These are phyloP conservation scores for Brassica hybrid DNA, from an alignment of 441 rosid genomes.

Conservation along the genomic window DNA sequence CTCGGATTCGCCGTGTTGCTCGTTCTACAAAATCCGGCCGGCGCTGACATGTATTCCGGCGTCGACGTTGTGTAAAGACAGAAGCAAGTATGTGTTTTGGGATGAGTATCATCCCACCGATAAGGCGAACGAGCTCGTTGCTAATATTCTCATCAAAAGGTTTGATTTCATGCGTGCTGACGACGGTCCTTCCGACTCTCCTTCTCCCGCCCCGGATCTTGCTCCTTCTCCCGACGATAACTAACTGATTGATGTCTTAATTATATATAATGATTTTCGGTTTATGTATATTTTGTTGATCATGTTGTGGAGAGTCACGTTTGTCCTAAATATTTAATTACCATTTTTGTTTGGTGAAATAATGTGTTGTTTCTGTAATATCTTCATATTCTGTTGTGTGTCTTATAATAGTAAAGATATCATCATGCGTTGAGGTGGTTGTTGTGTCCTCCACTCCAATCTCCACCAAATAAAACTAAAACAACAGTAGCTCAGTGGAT, in stretches of 20 bases:
- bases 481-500: not conserved
- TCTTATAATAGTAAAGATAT: constrained; percentile 26
- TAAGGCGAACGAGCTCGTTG: constrained; percentile 76
- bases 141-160: constrained; percentile 74
- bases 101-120: constrained; percentile 98
- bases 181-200: constrained; percentile 26
- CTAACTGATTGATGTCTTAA: not conserved
- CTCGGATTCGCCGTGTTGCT: constrained; percentile 92
- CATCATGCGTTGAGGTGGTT: constrained; percentile 23
- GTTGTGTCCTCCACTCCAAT: constrained; percentile 38
- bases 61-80: constrained; percentile 77
- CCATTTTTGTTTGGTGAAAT: not conserved
- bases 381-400: not conserved
- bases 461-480: too few species aligned
- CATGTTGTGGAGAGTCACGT: constrained; percentile 23
- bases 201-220: too few species aligned
- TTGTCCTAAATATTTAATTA: constrained; percentile 3
- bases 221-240: constrained; percentile 10
- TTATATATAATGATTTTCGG: not conserved
- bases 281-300: constrained; percentile 26
- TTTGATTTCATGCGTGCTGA: constrained; percentile 54
- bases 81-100: constrained; percentile 81
- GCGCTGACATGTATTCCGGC: constrained; percentile 86
- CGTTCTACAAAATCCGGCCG: constrained; percentile 78
- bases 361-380: constrained; percentile 17